Conservation (phyloP, 2,329 filamentous ascomycete genomes). For the Uncinocarpus reesii region DNA sequence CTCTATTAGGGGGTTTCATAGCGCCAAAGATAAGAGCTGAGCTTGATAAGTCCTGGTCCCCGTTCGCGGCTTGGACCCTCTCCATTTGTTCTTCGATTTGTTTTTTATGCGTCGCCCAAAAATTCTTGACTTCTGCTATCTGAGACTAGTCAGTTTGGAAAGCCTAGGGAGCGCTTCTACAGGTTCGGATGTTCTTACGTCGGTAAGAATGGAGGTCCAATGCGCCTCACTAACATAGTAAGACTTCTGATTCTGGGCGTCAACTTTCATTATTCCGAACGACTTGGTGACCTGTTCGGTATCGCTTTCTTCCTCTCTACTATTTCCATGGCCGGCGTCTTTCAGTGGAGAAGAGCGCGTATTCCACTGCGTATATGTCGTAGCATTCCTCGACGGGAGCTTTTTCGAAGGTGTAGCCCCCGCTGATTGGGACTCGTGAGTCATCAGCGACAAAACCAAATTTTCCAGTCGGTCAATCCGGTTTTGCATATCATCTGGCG, state of each 20-base stretch:
- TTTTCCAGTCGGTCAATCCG: conserved; percentile 91
- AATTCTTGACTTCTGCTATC: conserved; percentile 89
- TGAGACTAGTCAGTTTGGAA: conserved; percentile 23
- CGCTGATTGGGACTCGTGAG: conserved; percentile 60
- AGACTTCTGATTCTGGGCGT: conserved; percentile 61
- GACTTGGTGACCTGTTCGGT: conserved; percentile 61
- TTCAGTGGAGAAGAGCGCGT: conserved; percentile 28
- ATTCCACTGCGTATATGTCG: conserved; percentile 30
- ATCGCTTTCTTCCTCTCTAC: conserved; percentile 56
- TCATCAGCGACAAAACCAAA: conserved; percentile 87
- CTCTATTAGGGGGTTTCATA: conserved; percentile 56
- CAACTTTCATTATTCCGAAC: conserved; percentile 73
- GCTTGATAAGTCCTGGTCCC: conserved; percentile 45
- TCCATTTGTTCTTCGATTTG: conserved; percentile 75
- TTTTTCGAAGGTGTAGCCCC: conserved; percentile 47
- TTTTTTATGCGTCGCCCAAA: conserved; percentile 76
- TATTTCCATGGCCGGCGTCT: conserved; percentile 40
- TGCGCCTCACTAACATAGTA: conserved; percentile 75
- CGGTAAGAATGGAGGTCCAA: conserved; percentile 68
- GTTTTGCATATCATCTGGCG: conserved; percentile 95
- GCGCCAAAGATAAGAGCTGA: conserved; percentile 72
- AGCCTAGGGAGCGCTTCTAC: too few relatives aligned
- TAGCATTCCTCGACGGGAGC: conserved; percentile 40
- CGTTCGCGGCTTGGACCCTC: conserved; percentile 59
- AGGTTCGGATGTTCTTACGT: too few relatives aligned